Evolutionary conservation across 768 basidiomycete species (phyloP), one percentile per base, ranked within the genome.

Genomic region (Mycena epipterygia): DNA sequence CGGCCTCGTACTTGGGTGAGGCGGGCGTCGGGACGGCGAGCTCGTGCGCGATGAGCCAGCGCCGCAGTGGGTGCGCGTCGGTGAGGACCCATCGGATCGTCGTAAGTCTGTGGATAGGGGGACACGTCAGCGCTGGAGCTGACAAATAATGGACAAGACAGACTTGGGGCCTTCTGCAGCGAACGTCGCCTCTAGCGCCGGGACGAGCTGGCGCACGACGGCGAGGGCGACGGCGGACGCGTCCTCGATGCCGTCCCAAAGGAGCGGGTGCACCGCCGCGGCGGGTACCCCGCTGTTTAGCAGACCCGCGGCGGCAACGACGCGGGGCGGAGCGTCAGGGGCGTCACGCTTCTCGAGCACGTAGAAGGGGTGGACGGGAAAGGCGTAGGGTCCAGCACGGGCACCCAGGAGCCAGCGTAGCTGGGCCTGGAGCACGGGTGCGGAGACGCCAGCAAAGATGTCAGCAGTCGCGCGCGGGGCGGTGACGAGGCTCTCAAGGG

Each of bases 41-140:
- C 51, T 64, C 49, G n/a, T 52, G 49, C 16, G 62, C 51, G 30
- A 59, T 19, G 66, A 67, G 66, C 66, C 66, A 67, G 41, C 51
- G 57, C 16, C 30, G 37, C 16, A 67, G 56, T 3, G 66, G 66
- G 53, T 67, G 66, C 39, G 66, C 58, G 37, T 67, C 66, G n/a
- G 29, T 6, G 33, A 67, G 19, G 52, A 53, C 17, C 29, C 51
- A 52, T 13, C 30, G 51, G 19, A 52, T 52, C 6, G 30, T 32
- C 4, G 27, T 32, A 2, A 32, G 51, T 21, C 51, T 52, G 51
- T 19, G 19, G 19, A n/a, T n/a, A n/a, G n/a, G n/a, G n/a, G 46
- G 5, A 19, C 23, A 25, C 7, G 30, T 52, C 6, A 52, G 51
- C 51, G 5, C 30, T 8, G 9, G 49, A 21, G 27, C 6, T 5